A percentile compares a stretch with the other conserved stretches of the same genome.
Conservation (phyloP, 768 basidiomycete genomes). For the Pleurotus eryngii region DNA sequence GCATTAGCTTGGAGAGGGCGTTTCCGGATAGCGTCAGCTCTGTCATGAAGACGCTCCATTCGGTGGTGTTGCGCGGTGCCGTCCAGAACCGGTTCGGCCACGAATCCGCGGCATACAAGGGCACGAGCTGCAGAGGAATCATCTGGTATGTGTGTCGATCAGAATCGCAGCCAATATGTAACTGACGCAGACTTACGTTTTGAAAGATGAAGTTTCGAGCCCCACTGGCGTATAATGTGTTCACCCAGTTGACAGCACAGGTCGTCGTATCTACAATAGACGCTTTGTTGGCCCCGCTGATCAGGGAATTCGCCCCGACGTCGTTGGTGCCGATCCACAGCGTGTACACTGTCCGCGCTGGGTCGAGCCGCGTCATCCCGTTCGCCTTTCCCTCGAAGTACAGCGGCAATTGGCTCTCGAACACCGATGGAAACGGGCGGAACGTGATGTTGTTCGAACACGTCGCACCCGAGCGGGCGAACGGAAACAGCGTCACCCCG, state of each 20-base stretch:
- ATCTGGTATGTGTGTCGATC: slow-evolving; percentile 22
- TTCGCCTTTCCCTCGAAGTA: slow-evolving; percentile 27
- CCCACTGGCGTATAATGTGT: slow-evolving; percentile 37
- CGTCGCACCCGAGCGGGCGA: slow-evolving; percentile 42
- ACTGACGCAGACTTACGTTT: slow-evolving; percentile 31
- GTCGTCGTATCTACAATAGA: slow-evolving; percentile 39
- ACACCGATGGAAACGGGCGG: slow-evolving; percentile 36
- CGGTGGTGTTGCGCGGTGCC: slow-evolving; percentile 31
- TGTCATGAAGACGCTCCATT: slow-evolving; percentile 37
- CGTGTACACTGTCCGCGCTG: slow-evolving; percentile 42
- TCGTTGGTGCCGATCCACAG: slow-evolving; percentile 56
- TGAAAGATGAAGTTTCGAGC: slow-evolving; percentile 49
- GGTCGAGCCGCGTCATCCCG: slow-evolving; percentile 19
- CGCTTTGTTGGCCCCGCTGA: slow-evolving; percentile 33
- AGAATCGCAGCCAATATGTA: no score
- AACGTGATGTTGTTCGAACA: slow-evolving; percentile 43
- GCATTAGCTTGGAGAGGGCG: slow-evolving; percentile 29
- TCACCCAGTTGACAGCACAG: slow-evolving; percentile 42
- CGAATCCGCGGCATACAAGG: slow-evolving; percentile 29
- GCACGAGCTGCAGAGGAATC: slow-evolving; percentile 36
- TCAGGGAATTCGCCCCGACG: slow-evolving; percentile 35
- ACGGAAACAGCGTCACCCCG: slow-evolving; percentile 36
- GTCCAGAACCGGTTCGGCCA: slow-evolving; percentile 35
- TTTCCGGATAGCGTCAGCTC: slow-evolving; percentile 35
- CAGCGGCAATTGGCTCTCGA: slow-evolving; percentile 34